A percentile compares a stretch with the other conserved stretches of the same genome.
These are phyloP conservation scores for Hericium alpestre DNA, from an alignment of 768 basidiomycete species.

Conservation along the genomic window DNA sequence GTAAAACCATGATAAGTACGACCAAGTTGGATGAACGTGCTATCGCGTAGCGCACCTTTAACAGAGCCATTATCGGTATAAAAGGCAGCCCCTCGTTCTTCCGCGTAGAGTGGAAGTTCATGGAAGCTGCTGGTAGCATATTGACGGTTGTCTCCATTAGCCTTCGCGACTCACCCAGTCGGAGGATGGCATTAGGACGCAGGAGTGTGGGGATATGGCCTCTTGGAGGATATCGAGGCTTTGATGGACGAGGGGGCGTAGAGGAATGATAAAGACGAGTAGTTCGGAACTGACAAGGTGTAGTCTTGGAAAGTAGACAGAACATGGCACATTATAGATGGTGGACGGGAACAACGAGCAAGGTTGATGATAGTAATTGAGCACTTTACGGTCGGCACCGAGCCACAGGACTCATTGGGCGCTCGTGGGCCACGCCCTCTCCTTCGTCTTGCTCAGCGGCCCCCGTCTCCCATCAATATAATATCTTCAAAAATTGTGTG, in stretches of 20 bases:
- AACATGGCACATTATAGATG: neutral
- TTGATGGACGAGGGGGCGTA: neutral
- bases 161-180: neutral
- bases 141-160: neutral
- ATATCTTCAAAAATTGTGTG: neutral
- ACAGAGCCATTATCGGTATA: constrained; percentile 44
- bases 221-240: neutral
- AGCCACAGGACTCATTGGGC: neutral
- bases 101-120: constrained; percentile 33
- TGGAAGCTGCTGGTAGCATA: constrained; percentile 1
- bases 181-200: neutral
- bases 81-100: constrained; percentile 26
- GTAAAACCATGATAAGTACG: too few species aligned
- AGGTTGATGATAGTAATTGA: neutral
- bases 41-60: constrained; percentile 40
- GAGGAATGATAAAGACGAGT: neutral
- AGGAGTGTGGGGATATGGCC: neutral
- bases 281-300: neutral
- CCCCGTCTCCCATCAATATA: neutral
- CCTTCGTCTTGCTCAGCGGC: neutral
- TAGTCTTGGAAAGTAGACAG: neutral
- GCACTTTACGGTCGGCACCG: neutral
- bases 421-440: neutral
- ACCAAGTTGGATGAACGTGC: neutral
- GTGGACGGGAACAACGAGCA: neutral